Base-by-base conservation (phyloP, 441 rosid genomes). In the Daphne laureola region DNA sequence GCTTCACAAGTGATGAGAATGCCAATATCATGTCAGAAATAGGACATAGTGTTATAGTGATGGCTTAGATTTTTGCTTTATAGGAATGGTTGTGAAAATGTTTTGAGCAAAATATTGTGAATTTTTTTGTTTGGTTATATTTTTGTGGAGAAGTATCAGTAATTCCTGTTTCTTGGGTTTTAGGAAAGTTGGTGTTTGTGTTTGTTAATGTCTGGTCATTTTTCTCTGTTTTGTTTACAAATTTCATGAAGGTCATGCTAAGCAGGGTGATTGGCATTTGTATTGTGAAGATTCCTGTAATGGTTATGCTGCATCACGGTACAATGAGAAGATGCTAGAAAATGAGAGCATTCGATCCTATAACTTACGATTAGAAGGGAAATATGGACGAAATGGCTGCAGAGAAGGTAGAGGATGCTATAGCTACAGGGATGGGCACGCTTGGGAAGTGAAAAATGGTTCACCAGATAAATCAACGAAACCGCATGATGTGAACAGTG, bases 251-350 rank as follows among this genome's bases (percentile, higher is more conserved):
- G 98, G 95, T 81, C 87, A 87, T 72, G 89, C 81, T 75, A 90
- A 84, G 95, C 93, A 80, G 81, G 93, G 92, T 61, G 84, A 81
- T 38, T 86, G 92, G 78, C 83, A 84, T 75, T 58, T 75, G 71
- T 83, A 79, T 73, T 63, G 64, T 14, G 96, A 86, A 46, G 96
- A 90, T 54, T 31, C 79, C 69, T 79, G 82, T 65, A 77, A 79
- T 69, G 81, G 83, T 45, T 84, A 78, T 49, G 61, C 56, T 49
- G 77, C 91, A 23, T 75, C 75, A 18, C 69, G 90, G 14, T 75
- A 85, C 14, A 67, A 69, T 66, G 81, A 79, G 55, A 87, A 84
- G 70, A 73, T 81, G 57, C 58, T 75, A 57, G 96, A 78, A 21
- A 86, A 76, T 54, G 90, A 86, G 61, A 77, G 74, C 59, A 68